phyloP scores from a whole-genome alignment of 2,329 filamentous ascomycete species.

The Zopfia rhizophila region DNA sequence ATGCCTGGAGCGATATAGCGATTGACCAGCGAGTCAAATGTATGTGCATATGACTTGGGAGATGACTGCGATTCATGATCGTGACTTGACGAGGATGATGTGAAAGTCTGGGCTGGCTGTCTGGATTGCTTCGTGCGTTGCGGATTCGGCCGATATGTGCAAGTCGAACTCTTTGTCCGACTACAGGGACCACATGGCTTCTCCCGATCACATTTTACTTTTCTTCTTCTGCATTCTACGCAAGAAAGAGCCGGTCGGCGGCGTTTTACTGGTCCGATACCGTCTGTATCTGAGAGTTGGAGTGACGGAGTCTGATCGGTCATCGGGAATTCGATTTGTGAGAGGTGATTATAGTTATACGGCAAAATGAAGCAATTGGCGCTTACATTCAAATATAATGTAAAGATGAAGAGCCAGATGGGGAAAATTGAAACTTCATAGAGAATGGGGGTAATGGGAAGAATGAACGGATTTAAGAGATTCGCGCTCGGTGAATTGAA shows the following conservation, averaged over 20 bases:
- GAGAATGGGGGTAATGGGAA: background rate
- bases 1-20: slow-evolving; percentile 28
- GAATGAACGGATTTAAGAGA: slow-evolving; percentile 1
- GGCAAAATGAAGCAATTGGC: too few species aligned
- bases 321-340: background rate
- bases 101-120: background rate
- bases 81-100: too few species aligned
- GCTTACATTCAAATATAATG: too few species aligned
- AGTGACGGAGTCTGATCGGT: slow-evolving; percentile 20
- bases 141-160: slow-evolving; percentile 33
- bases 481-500: background rate
- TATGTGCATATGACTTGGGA: slow-evolving; percentile 4
- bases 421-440: background rate
- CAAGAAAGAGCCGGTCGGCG: slow-evolving; percentile 42
- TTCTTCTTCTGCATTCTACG: slow-evolving; percentile 41
- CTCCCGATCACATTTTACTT: slow-evolving; percentile 41
- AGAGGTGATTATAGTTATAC: background rate
- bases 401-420: too few species aligned
- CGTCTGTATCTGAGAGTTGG: slow-evolving; percentile 25
- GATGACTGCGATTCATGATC: too few species aligned
- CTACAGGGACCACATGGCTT: slow-evolving; percentile 39
- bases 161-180: slow-evolving; percentile 32
- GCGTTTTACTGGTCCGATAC: slow-evolving; percentile 32
- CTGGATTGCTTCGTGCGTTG: background rate
- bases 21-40: slow-evolving; percentile 25